A percentile compares a stretch with the other conserved stretches of the same genome.
phyloP scores from a whole-genome alignment of 371 early-diverging fungal species.

The Zancudomyces culisetae region DNA sequence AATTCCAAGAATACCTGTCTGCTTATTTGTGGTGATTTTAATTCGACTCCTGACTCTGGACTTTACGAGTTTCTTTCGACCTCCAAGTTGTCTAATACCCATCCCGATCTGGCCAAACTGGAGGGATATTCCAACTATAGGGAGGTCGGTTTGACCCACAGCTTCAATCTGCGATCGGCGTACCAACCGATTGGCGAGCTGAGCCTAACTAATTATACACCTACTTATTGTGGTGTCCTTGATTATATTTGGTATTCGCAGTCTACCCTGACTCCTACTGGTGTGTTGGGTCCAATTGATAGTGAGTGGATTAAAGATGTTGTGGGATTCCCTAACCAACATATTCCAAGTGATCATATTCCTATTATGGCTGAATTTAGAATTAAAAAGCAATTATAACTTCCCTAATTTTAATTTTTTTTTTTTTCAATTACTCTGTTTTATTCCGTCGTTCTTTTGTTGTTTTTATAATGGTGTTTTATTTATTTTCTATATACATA shows the following conservation, averaged over 20 bases:
- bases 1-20: constrained; percentile 28
- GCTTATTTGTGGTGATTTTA: constrained; percentile 91
- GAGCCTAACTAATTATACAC: constrained; percentile 91
- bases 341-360: constrained; percentile 81
- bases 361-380: constrained; percentile 37
- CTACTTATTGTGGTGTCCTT: constrained; percentile 77
- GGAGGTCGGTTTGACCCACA: constrained; percentile 61
- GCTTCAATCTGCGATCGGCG: constrained; percentile 57
- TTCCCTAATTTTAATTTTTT: neutral
- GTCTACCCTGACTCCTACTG: constrained; percentile 51
- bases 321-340: constrained; percentile 91
- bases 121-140: constrained; percentile 69
- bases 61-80: constrained; percentile 64
- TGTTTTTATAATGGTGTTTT: neutral
- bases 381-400: constrained; percentile 8
- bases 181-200: constrained; percentile 55
- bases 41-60: constrained; percentile 78
- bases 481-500: neutral
- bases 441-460: neutral
- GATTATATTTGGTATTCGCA: constrained; percentile 94
- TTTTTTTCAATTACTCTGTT: neutral
- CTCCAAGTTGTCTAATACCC: constrained; percentile 44
- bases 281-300: constrained; percentile 70
- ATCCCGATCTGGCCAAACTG: constrained; percentile 61
- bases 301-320: constrained; percentile 47